Evolutionary conservation across 805 yeast species (phyloP), one percentile per base, ranked within the genome.

Genomic region (Saccharomycopsis sp.): DNA sequence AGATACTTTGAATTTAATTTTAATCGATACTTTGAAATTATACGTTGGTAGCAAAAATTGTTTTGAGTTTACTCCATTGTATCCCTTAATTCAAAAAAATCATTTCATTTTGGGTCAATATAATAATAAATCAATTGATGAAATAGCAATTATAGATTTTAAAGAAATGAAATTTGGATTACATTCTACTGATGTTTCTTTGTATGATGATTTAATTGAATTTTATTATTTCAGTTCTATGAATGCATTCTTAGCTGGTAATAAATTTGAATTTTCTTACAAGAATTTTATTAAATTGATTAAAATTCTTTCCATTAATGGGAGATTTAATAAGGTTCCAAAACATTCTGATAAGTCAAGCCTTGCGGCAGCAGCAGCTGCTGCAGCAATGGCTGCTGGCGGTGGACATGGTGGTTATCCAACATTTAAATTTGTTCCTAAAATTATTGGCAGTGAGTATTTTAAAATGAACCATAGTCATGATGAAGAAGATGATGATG

Each of bases 121-220:
- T 14, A 6, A 14, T 8, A 14, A 8, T 14, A 14, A 14, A 20
- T 8, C 7, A 5, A 9, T 14, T 7, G 35, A 31, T 17, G 8
- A 6, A 8, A 7, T 14, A 14, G 29, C 11, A 26, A 8, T 26
- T 9, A 8, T 19, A 11, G 37, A 45, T n/a, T 41, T 29, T 20
- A 42, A 34, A 7, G 39, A 40, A 14, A 19, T 16, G n/a, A 28
- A 44, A 2, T 23, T 24, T 19, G 24, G 13, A 7, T 31, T 42
- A 8, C 41, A 45, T 22, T 35, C 33, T 4, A 3, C 9, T 20
- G 19, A 29, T 6, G 41, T 21, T 6, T 13, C 32, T 2, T 34
- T 48, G 11, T 48, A 41, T 32, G 51, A 48, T 33, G 51, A 48
- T 26, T 29, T 48, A 24, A 28, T 48, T 27, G 42, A 38, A 13